A percentile compares a stretch with the other conserved stretches of the same genome.
These are phyloP conservation scores for Suillus weaverae DNA, from an alignment of 768 basidiomycete genomes.

Conservation along the genomic window DNA sequence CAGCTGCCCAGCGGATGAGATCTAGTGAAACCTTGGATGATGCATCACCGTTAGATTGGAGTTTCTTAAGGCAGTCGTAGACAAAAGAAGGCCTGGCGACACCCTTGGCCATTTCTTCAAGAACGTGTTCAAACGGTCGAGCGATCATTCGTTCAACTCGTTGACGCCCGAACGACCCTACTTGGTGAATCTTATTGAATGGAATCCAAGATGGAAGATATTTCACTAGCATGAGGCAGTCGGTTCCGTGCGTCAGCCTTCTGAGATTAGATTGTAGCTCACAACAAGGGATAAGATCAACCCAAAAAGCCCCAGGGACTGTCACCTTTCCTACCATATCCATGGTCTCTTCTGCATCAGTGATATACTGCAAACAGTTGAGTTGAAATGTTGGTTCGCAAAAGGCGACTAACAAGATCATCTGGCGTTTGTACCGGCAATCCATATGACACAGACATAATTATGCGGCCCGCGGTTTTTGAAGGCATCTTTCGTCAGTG, in stretches of 20 bases:
- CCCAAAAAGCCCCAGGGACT: conserved; percentile 30
- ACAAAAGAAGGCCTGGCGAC: conserved; percentile 19
- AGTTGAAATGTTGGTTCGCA: background rate
- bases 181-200: conserved; percentile 17
- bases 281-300: conserved; percentile 30
- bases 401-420: conserved; percentile 19
- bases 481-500: background rate
- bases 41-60: background rate
- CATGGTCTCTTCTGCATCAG: conserved; percentile 28
- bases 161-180: conserved; percentile 9
- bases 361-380: conserved; percentile 26
- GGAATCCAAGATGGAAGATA: conserved; percentile 27
- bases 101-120: conserved; percentile 15
- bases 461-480: conserved; percentile 20
- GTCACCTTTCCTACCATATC: conserved; percentile 23
- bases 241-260: background rate
- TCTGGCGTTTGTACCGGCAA: conserved; percentile 19
- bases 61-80: conserved; percentile 14
- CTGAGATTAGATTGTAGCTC: conserved; percentile 6
- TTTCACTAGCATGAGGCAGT: conserved; percentile 19
- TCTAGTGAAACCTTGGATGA: background rate
- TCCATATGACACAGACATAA: conserved; percentile 28
- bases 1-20: conserved; percentile 18
- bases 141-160: conserved; percentile 14
- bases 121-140: conserved; percentile 26